Conservation (phyloP, 805 yeast species). For the Candida xyloterini region DNA sequence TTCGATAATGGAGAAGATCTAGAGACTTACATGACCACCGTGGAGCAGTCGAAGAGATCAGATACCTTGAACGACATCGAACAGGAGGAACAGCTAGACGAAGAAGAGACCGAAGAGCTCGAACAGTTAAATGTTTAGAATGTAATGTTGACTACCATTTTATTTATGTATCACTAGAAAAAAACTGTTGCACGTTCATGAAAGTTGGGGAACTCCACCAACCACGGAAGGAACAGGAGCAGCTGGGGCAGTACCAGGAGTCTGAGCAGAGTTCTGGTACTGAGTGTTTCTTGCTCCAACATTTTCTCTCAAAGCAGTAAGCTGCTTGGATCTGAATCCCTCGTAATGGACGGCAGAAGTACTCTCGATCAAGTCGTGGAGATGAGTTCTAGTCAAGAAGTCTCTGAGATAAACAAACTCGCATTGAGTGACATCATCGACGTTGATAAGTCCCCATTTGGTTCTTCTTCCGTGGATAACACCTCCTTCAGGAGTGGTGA, state of each 20-base stretch:
- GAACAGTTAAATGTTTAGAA: background rate
- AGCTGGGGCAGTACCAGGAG: slow-evolving; percentile 1
- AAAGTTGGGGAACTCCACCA: slow-evolving; percentile 13
- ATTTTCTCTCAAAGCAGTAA: slow-evolving; percentile 89
- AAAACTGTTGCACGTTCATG: slow-evolving; percentile 6
- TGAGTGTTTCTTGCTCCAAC: slow-evolving; percentile 47
- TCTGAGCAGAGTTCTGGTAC: slow-evolving; percentile 19
- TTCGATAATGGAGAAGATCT: slow-evolving; percentile 15
- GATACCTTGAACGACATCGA: slow-evolving; percentile 4
- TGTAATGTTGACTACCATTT: slow-evolving; percentile 1
- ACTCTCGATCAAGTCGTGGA: slow-evolving; percentile 93
- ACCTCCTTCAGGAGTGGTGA: slow-evolving; percentile 68
- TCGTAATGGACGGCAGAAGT: slow-evolving; percentile 89
- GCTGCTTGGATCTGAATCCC: slow-evolving; percentile 88
- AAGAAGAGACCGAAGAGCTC: slow-evolving; percentile 11
- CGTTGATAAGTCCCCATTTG: slow-evolving; percentile 89
- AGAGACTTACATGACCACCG: slow-evolving; percentile 10
- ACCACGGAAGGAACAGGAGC: slow-evolving; percentile 7
- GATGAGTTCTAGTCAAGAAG: slow-evolving; percentile 90
- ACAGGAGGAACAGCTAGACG: slow-evolving; percentile 15
- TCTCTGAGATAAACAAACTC: slow-evolving; percentile 94
- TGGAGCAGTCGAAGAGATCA: background rate
- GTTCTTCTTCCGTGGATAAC: slow-evolving; percentile 86
- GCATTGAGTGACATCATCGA: slow-evolving; percentile 92
- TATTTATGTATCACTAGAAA: slow-evolving; percentile 7